Evolutionary conservation across 495 filamentous ascomycete genomes (phyloP).

Genomic region (Melanomma pulvis-pyrius): DNA sequence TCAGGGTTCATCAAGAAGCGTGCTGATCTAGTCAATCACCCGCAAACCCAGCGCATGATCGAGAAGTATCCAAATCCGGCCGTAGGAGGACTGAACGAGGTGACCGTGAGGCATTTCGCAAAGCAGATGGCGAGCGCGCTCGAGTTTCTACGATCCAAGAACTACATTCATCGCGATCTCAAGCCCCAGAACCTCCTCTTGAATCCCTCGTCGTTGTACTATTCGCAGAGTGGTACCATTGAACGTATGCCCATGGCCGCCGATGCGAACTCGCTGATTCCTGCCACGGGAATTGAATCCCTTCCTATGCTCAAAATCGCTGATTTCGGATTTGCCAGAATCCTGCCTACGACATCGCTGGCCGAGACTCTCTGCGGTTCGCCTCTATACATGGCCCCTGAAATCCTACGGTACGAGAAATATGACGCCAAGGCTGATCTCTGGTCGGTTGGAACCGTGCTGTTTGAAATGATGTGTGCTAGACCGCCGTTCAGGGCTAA

Average conservation of each 20-base stretch:
- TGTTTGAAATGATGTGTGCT: slow-evolving; percentile 92
- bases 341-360: slow-evolving; percentile 82
- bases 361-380: slow-evolving; percentile 97
- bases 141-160: slow-evolving; percentile 78
- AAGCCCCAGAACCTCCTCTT: slow-evolving; percentile 96
- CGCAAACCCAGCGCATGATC: slow-evolving; percentile 80
- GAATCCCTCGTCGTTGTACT: slow-evolving; percentile 76
- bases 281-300: slow-evolving; percentile 78
- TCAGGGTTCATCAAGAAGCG: slow-evolving; percentile 94
- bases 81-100: slow-evolving; percentile 85
- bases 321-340: slow-evolving; percentile 95
- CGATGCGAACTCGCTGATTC: slow-evolving; percentile 76
- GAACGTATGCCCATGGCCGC: slow-evolving; percentile 61
- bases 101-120: slow-evolving; percentile 90
- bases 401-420: slow-evolving; percentile 95
- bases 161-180: slow-evolving; percentile 94
- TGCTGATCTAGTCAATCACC: slow-evolving; percentile 72
- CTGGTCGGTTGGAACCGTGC: slow-evolving; percentile 95
- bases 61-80: slow-evolving; percentile 84
- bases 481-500: slow-evolving; percentile 86
- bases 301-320: slow-evolving; percentile 95
- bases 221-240: slow-evolving; percentile 49
- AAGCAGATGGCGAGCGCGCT: slow-evolving; percentile 94
- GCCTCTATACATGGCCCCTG: slow-evolving; percentile 98
- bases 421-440: slow-evolving; percentile 97